Percentiles rank a stretch among this genome's conserved stretches.
Evolutionary conservation across 192 early-diverging fungal genomes (phyloP).

Genomic region (Coemansia sp.): DNA sequence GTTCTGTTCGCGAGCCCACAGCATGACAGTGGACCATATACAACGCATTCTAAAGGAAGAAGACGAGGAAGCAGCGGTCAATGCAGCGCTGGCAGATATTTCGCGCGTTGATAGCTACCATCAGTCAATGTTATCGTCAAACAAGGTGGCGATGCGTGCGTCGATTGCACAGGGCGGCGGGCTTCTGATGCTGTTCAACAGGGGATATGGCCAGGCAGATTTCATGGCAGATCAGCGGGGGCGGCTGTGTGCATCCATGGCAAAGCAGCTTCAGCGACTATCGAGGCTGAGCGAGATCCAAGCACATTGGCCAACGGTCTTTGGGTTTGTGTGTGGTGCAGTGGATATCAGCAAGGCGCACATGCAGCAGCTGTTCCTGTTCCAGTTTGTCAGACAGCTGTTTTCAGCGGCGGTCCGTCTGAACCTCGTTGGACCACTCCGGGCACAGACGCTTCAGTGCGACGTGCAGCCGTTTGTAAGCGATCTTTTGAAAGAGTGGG

Average conservation of each 20-base stretch:
- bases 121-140: conserved; percentile 44
- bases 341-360: conserved; percentile 54
- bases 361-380: conserved; percentile 74
- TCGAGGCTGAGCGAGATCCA: conserved; percentile 46
- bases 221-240: conserved; percentile 35
- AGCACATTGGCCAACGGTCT: conserved; percentile 81
- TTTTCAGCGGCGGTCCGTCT: conserved; percentile 86
- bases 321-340: conserved; percentile 67
- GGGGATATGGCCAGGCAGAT: conserved; percentile 38
- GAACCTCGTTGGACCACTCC: conserved; percentile 87
- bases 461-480: conserved; percentile 58
- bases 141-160: conserved; percentile 47
- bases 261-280: conserved; percentile 53
- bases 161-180: conserved; percentile 52
- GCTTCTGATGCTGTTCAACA: conserved; percentile 49
- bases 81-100: conserved; percentile 20
- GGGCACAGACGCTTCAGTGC: conserved; percentile 74
- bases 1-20: conserved; percentile 58
- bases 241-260: conserved; percentile 18
- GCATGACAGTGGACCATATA: not conserved
- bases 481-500: conserved; percentile 56
- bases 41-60: conserved; percentile 17
- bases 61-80: not conserved
- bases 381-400: conserved; percentile 82
- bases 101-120: conserved; percentile 28